Conservation (phyloP, 495 filamentous ascomycete species). For the Xylaria sp. region DNA sequence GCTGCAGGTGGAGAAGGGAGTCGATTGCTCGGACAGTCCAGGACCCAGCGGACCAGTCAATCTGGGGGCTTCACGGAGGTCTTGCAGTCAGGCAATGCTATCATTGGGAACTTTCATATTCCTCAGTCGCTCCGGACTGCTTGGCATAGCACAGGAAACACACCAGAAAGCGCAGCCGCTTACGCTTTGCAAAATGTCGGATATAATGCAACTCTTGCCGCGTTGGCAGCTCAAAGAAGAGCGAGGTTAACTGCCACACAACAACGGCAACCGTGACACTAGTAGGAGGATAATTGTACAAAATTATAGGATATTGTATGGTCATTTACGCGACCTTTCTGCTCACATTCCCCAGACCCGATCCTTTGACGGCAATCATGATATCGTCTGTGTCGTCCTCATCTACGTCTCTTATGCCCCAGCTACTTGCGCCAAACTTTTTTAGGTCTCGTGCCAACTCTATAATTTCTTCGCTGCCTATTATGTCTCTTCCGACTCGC, state of each 20-base stretch:
- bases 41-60: conserved; percentile 39
- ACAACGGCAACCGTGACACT: conserved; percentile 32
- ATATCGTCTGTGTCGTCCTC: conserved; percentile 74
- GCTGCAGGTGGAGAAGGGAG: conserved; percentile 49
- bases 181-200: conserved; percentile 58
- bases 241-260: conserved; percentile 42
- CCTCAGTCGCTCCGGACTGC: conserved; percentile 69
- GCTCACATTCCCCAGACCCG: conserved; percentile 93
- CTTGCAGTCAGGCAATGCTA: conserved; percentile 70
- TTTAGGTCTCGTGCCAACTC: conserved; percentile 81
- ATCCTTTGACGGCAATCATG: conserved; percentile 89
- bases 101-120: conserved; percentile 74
- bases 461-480: conserved; percentile 80
- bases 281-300: conserved; percentile 33
- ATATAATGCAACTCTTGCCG: conserved; percentile 55
- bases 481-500: conserved; percentile 72
- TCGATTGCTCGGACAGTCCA: conserved; percentile 52
- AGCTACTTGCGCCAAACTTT: conserved; percentile 82
- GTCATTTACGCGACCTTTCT: conserved; percentile 81
- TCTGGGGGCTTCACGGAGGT: conserved; percentile 61
- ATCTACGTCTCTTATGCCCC: conserved; percentile 77
- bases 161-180: conserved; percentile 53
- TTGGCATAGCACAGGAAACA: conserved; percentile 56
- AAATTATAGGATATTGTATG: conserved; percentile 39
- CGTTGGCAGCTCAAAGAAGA: conserved; percentile 52